These are phyloP conservation scores for Buddleja alternifolia DNA, from an alignment of 257 asterid genomes.

Conservation along the genomic window DNA sequence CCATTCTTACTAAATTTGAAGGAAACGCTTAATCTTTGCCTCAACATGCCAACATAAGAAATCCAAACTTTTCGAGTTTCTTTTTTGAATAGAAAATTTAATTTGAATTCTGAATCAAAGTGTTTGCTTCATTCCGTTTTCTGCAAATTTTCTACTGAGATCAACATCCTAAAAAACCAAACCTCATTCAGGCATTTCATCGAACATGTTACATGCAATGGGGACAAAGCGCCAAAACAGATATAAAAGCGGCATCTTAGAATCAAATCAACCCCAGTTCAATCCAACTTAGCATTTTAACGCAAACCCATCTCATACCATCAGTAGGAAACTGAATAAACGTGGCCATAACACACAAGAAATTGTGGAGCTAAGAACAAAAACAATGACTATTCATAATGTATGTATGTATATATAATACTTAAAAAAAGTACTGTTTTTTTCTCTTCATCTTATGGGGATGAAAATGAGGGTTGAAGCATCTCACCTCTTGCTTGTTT, in stretches of 20 bases:
- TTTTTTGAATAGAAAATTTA: not conserved
- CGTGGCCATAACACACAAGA: not conserved
- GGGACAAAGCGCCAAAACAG: not conserved
- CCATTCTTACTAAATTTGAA: not conserved
- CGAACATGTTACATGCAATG: constrained; percentile 23
- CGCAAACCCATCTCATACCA: constrained; percentile 4
- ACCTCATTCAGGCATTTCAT: constrained; percentile 25
- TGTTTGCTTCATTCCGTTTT: not conserved
- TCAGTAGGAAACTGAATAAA: not conserved
- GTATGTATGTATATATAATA: too few species aligned
- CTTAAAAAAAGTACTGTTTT: not conserved
- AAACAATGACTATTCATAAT: not conserved
- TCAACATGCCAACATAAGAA: not conserved
- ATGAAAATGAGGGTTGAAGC: not conserved
- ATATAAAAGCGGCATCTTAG: not conserved
- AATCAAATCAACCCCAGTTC: constrained; percentile 8
- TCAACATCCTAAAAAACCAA: not conserved
- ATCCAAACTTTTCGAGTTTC: not conserved
- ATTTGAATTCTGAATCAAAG: not conserved
- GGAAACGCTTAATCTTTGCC: not conserved
- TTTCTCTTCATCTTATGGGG: not conserved
- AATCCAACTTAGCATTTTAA: not conserved
- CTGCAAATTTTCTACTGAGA: not conserved
- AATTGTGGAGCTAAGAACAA: not conserved
- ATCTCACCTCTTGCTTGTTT: constrained; percentile 19